phyloP scores from a whole-genome alignment of 768 basidiomycete genomes.

The Arthromyces matolae region DNA sequence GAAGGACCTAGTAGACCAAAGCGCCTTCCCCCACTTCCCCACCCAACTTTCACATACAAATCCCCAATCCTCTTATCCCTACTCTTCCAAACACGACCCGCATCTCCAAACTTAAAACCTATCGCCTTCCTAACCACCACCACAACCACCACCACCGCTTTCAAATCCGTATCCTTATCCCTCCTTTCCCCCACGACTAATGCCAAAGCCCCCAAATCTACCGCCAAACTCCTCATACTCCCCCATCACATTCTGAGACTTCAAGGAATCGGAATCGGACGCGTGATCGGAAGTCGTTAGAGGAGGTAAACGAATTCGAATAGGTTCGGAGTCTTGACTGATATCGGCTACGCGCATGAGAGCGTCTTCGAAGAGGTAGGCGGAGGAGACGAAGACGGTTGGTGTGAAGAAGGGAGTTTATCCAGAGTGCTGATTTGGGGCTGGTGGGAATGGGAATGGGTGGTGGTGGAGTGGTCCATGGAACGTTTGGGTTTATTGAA shows the following conservation, averaged over 20 bases:
- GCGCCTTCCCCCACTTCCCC: slow-evolving; percentile 56
- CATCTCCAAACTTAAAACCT: slow-evolving; percentile 42
- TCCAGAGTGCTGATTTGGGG: slow-evolving; percentile 51
- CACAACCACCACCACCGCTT: slow-evolving; percentile 62
- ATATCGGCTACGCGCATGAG: slow-evolving; percentile 72
- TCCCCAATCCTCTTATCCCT: slow-evolving; percentile 34
- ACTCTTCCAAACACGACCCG: slow-evolving; percentile 30
- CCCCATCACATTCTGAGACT: slow-evolving; percentile 57
- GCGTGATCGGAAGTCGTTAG: slow-evolving; percentile 33
- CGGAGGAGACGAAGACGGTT: slow-evolving; percentile 49
- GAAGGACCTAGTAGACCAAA: slow-evolving; percentile 59
- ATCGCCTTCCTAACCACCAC: slow-evolving; percentile 62
- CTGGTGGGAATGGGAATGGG: neutral
- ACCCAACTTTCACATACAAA: slow-evolving; percentile 62
- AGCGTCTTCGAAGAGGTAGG: slow-evolving; percentile 63
- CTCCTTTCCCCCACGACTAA: slow-evolving; percentile 56
- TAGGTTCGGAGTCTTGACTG: slow-evolving; percentile 62
- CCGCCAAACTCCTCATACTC: slow-evolving; percentile 63
- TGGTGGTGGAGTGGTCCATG: neutral
- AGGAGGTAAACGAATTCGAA: slow-evolving; percentile 68
- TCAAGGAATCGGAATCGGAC: slow-evolving; percentile 48
- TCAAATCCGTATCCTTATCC: slow-evolving; percentile 62
- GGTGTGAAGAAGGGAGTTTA: slow-evolving; percentile 63
- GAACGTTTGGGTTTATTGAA: too few relatives aligned
- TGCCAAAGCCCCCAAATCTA: slow-evolving; percentile 65